phyloP scores from a whole-genome alignment of 2,329 filamentous ascomycete species.

The Truncatella angustata region DNA sequence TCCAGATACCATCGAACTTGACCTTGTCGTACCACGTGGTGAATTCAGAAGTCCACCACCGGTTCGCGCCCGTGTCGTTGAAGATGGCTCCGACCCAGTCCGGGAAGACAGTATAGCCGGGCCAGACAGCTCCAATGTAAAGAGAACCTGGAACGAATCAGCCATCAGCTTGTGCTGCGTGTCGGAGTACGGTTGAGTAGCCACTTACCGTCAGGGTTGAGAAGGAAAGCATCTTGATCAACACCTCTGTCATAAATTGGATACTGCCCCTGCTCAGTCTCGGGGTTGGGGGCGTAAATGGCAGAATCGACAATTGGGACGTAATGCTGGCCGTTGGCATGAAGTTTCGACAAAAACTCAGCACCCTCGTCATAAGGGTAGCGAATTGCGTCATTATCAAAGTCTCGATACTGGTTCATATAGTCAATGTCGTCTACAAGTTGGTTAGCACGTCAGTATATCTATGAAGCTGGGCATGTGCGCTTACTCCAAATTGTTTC shows the following conservation, averaged over 20 bases:
- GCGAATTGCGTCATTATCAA: conserved; percentile 58
- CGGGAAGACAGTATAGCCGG: conserved; percentile 68
- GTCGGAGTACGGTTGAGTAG: not conserved
- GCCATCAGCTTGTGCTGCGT: not conserved
- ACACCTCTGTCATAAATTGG: conserved; percentile 61
- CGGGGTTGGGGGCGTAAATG: conserved; percentile 67
- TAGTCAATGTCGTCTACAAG: conserved; percentile 66
- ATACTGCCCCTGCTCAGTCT: conserved; percentile 65
- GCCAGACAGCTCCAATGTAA: conserved; percentile 68
- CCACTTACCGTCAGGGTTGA: conserved; percentile 51
- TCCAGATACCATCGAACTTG: conserved; percentile 53
- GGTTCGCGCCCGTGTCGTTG: conserved; percentile 60
- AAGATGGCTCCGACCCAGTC: conserved; percentile 66
- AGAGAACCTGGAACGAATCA: conserved; percentile 31
- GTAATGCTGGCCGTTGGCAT: conserved; percentile 64
- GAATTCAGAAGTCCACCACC: conserved; percentile 69
- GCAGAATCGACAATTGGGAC: conserved; percentile 74
- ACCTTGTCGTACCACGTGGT: conserved; percentile 51
- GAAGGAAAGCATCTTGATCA: conserved; percentile 50
- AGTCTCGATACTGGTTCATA: conserved; percentile 62
- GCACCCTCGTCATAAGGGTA: conserved; percentile 58
- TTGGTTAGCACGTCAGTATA: conserved; percentile 44
- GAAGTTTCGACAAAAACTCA: conserved; percentile 60
- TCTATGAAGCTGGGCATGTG: conserved; percentile 25
- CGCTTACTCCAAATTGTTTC: conserved; percentile 66